phyloP scores from a whole-genome alignment of 169 alveolate genomes.

The Eimeria maxima region DNA sequence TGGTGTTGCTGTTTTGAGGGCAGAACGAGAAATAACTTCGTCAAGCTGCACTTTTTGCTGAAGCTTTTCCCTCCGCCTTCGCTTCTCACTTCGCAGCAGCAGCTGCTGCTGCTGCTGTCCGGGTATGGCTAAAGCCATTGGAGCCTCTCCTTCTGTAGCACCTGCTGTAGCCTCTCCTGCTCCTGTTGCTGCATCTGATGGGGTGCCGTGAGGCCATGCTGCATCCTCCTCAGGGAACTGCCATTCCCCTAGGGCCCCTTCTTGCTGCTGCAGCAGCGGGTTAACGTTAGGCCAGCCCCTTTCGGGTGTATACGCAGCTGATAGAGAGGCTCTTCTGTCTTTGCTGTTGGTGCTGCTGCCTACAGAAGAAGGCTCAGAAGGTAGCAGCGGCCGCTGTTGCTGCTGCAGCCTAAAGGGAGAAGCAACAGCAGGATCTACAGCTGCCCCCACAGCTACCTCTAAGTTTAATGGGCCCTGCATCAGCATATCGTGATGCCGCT shows the following conservation, averaged over 20 bases:
- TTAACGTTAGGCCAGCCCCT: not conserved
- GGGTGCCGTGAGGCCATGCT: conserved; percentile 19
- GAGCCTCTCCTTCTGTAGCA: not conserved
- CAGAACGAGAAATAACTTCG: conserved; percentile 6
- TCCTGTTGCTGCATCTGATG: conserved; percentile 22
- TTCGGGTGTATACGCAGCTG: conserved; percentile 1
- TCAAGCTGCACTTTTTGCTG: conserved; percentile 37
- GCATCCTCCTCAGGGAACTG: conserved; percentile 41
- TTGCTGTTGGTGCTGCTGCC: conserved; percentile 42
- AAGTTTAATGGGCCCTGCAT: conserved; percentile 4
- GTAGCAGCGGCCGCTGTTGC: not conserved
- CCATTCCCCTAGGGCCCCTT: conserved; percentile 40
- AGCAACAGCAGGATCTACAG: conserved; percentile 69
- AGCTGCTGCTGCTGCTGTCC: conserved; percentile 4
- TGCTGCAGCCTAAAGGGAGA: conserved; percentile 76
- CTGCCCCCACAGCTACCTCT: conserved; percentile 75
- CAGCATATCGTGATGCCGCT: conserved; percentile 33
- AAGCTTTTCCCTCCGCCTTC: not conserved
- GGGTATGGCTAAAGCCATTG: conserved; percentile 14
- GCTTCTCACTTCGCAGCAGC: not conserved
- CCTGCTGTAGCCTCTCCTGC: not conserved
- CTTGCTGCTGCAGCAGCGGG: conserved; percentile 53
- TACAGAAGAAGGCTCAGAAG: not conserved
- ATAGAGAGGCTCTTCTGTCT: not conserved
- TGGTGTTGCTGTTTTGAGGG: not conserved